A percentile compares a stretch with the other conserved stretches of the same genome.
Evolutionary conservation across 306 rosid species (phyloP).

Genomic region (Cotoneaster glaucophyllus): DNA sequence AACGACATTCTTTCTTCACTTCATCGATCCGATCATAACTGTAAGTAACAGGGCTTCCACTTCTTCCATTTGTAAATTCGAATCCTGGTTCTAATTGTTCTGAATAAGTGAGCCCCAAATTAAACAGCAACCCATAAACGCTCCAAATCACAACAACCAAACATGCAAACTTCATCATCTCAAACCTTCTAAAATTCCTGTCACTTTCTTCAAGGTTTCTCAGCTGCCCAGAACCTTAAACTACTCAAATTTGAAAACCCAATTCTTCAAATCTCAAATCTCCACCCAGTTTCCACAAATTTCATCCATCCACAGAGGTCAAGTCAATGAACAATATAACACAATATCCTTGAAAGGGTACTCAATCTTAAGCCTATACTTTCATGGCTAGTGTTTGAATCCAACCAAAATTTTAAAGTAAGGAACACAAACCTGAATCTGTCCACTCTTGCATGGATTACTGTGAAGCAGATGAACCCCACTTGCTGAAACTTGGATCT

Average conservation of each 20-base stretch:
- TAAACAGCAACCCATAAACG: constrained; percentile 31
- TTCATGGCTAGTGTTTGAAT: neutral
- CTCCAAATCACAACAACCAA: constrained; percentile 34
- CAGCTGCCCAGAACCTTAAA: neutral
- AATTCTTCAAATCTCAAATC: neutral
- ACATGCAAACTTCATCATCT: constrained; percentile 47
- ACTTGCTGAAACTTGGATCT: neutral
- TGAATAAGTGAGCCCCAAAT: constrained; percentile 34
- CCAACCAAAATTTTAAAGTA: neutral
- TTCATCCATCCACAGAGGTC: neutral
- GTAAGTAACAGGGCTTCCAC: constrained; percentile 21
- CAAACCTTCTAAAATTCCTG: constrained; percentile 3
- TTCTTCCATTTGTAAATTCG: constrained; percentile 17
- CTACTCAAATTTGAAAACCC: neutral
- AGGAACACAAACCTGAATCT: constrained; percentile 9
- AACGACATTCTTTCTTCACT: constrained; percentile 58
- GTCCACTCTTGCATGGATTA: neutral
- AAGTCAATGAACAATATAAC: neutral
- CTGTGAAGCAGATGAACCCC: neutral
- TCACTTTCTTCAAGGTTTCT: constrained; percentile 1
- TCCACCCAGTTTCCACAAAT: neutral
- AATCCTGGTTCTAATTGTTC: constrained; percentile 31
- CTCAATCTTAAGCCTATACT: neutral
- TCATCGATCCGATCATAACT: constrained; percentile 64
- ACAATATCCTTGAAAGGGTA: neutral